Evolutionary conservation across 805 yeast genomes (phyloP), one percentile per base, ranked within the genome.

Genomic region (Yamadazyma philogaea): DNA sequence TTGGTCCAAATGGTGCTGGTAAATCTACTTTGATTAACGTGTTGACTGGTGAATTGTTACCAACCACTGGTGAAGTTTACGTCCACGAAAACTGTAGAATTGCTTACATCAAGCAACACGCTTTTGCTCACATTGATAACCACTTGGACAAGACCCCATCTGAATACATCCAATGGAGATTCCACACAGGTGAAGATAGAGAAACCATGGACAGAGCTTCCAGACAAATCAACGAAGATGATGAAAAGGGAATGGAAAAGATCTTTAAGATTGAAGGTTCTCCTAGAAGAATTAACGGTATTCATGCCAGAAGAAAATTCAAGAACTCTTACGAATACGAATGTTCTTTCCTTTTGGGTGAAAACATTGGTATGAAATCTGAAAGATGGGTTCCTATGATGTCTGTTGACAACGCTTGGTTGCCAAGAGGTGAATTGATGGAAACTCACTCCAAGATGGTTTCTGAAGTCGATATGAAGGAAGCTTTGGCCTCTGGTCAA

Each of bases 1-100:
- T 93, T 79, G 99, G 99, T 75, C 99, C 99, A 75, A 93, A 93
- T 77, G 99, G 99, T 87, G 99, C 99, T 69, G 99, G 99, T 85
- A 93, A 93, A 77, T 91, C 99, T 54, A 93, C 99, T 62, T 82
- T 93, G 77, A 91, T 93, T 73, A 93, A 93, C 71, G 97, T 93
- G 51, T 84, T 93, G 77, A 93, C 99, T 57, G 99, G 99, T 87
- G 99, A 93, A 81, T 85, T 93, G 66, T 79, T 93, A 71, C 99
- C 99, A 78, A 93, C 98, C 56, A 63, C 63, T 43, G 99, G 99
- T 89, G 98, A 93, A 73, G 98, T 93, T 66, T 93, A 93, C 84
- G 95, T 90, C 48, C 99, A 93, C 81, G 98, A 91, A 81, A 93
- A 93, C 78, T 86, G 95, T 81, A 96, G 99, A 85, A 93, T 93